Conservation (phyloP, 768 basidiomycete genomes). For the Phanerochaete sordida region DNA sequence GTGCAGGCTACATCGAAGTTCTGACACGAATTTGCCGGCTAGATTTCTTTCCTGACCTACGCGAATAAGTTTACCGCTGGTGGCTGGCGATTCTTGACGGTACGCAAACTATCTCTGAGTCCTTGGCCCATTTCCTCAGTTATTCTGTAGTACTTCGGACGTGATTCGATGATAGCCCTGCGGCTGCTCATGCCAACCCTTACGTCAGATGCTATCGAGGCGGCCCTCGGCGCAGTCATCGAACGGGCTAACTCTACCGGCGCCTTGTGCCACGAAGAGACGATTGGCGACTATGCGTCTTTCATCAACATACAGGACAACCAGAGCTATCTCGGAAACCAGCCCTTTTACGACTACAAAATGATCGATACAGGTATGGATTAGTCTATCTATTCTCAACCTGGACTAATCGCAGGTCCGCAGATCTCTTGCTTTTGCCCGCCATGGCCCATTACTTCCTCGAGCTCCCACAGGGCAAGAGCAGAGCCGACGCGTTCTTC, state of each 20-base stretch:
- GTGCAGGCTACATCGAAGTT: not conserved
- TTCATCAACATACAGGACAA: slow-evolving; percentile 37
- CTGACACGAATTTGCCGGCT: not conserved
- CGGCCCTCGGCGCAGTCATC: slow-evolving; percentile 41
- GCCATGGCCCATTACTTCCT: slow-evolving; percentile 41
- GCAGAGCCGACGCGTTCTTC: slow-evolving; percentile 32
- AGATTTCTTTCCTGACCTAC: slow-evolving; percentile 40
- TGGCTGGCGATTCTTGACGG: slow-evolving; percentile 44
- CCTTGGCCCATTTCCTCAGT: too few relatives aligned
- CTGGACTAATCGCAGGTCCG: not conserved
- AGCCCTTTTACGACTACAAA: slow-evolving; percentile 39
- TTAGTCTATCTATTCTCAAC: not conserved
- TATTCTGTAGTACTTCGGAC: slow-evolving; percentile 21
- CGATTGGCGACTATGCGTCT: not conserved
- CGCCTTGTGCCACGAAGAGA: slow-evolving; percentile 28
- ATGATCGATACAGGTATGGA: slow-evolving; percentile 38
- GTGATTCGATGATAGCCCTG: slow-evolving; percentile 41
- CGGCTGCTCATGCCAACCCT: slow-evolving; percentile 39
- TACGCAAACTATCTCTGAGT: too few relatives aligned
- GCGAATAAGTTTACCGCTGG: slow-evolving; percentile 38
- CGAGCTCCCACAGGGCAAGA: slow-evolving; percentile 37
- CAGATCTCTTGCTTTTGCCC: slow-evolving; percentile 39
- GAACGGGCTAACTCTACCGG: slow-evolving; percentile 33
- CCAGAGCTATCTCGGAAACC: slow-evolving; percentile 33
- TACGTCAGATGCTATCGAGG: slow-evolving; percentile 36